Evolutionary conservation across 805 yeast species (phyloP), one percentile per base, ranked within the genome.

Genomic region (Jamesozyma lodderae): DNA sequence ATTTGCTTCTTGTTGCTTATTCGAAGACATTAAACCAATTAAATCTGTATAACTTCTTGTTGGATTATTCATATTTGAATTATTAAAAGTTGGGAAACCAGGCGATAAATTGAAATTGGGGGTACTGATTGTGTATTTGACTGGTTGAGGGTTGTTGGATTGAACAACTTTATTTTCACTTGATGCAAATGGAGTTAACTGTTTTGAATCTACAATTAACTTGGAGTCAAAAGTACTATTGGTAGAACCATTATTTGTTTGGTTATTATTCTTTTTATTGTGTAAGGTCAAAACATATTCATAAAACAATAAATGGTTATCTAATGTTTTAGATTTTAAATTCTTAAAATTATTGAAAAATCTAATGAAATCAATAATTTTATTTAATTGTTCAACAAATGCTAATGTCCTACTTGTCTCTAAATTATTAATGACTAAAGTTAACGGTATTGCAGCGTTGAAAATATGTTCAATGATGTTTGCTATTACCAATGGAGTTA

Each of bases 31-130:
- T 18, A 40, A 23, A 27, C 16, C 26, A 25, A 24, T 16, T 24
- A 53, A 35, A 33, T 53, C 57, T 4, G 49, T 37, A 35, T 52
- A 48, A 32, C 56, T 53, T 14, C 42, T 37, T 1, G 46, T 31
- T 4, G 42, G 27, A 21, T 36, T 33, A 29, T 27, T 20, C 18
- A 37, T n/a, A n/a, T n/a, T n/a, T n/a, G n/a, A n/a, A n/a, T n/a
- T n/a, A n/a, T n/a, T n/a, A n/a, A n/a, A n/a, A n/a, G n/a, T n/a
- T n/a, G n/a, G n/a, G n/a, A n/a, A n/a, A n/a, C n/a, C n/a, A n/a
- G n/a, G n/a, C n/a, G n/a, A n/a, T n/a, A n/a, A n/a, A n/a, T n/a
- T n/a, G n/a, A n/a, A n/a, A n/a, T n/a, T n/a, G n/a, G n/a, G n/a
- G n/a, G n/a, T n/a, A n/a, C n/a, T n/a, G n/a, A n/a, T n/a, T n/a